phyloP scores from a whole-genome alignment of 768 basidiomycete genomes.

The Russula olivacea region DNA sequence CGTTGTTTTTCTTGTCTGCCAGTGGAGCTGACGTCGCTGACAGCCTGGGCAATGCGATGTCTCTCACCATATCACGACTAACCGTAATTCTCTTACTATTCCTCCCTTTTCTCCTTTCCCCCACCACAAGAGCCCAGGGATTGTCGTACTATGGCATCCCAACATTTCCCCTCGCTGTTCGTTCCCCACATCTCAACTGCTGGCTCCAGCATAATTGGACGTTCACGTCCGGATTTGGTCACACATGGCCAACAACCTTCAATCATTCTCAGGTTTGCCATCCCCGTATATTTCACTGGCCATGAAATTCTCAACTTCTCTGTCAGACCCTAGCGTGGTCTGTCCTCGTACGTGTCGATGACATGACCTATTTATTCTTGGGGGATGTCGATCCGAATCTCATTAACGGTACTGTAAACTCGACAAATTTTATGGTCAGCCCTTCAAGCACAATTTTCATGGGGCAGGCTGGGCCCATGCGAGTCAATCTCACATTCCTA shows the following conservation, averaged over 20 bases:
- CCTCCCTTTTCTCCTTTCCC: neutral
- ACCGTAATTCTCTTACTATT: neutral
- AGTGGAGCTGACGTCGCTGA: neutral
- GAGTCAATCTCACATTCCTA: constrained; percentile 36
- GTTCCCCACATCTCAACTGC: constrained; percentile 28
- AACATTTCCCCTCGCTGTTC: constrained; percentile 27
- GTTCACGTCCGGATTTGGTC: neutral
- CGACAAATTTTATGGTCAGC: constrained; percentile 30
- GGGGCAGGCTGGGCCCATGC: constrained; percentile 34
- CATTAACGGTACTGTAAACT: constrained; percentile 17
- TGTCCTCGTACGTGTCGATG: constrained; percentile 14
- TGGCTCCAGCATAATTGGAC: constrained; percentile 16
- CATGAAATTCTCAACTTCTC: neutral
- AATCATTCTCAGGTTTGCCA: neutral
- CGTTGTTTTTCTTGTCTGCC: neutral
- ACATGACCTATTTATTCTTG: constrained; percentile 22
- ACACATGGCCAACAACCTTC: constrained; percentile 16
- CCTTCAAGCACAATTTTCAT: constrained; percentile 35
- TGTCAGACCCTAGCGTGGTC: constrained; percentile 16
- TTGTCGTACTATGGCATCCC: too few relatives aligned
- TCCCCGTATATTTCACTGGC: neutral
- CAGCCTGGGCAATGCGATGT: neutral
- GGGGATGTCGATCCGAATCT: constrained; percentile 7
- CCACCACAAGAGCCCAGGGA: neutral
- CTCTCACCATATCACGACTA: neutral